phyloP scores from a whole-genome alignment of 1,139 yeast genomes.

The Insectozyma bohioensis region DNA sequence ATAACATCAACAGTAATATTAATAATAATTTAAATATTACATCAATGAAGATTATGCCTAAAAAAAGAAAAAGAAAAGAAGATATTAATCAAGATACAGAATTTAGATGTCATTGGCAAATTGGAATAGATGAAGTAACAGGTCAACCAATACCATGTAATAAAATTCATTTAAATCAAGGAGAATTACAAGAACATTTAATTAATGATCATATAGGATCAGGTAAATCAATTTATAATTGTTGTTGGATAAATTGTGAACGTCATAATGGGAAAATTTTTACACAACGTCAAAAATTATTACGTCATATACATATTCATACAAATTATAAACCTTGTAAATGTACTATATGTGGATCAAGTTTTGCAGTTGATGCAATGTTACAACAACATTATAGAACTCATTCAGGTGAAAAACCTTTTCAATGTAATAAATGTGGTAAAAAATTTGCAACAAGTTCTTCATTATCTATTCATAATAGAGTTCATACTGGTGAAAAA shows the following conservation, averaged over 20 bases:
- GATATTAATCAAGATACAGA: slow-evolving; percentile 10
- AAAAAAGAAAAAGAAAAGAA: slow-evolving; percentile 15
- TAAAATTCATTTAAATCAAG: slow-evolving; percentile 46
- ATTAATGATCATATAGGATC: slow-evolving; percentile 67
- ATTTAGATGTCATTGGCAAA: slow-evolving; percentile 49
- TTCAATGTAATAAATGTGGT: slow-evolving; percentile 46
- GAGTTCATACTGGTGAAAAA: slow-evolving; percentile 64
- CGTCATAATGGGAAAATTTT: slow-evolving; percentile 62
- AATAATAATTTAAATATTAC: slow-evolving; percentile 28
- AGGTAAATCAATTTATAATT: slow-evolving; percentile 67
- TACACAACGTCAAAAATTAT: slow-evolving; percentile 78
- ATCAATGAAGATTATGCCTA: slow-evolving; percentile 35
- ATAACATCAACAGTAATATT: neutral
- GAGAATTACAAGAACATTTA: slow-evolving; percentile 70
- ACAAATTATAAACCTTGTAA: slow-evolving; percentile 77
- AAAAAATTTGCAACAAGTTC: slow-evolving; percentile 56
- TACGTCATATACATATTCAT: slow-evolving; percentile 86
- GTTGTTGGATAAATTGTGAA: slow-evolving; percentile 79
- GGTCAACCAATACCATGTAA: slow-evolving; percentile 49
- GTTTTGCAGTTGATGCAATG: slow-evolving; percentile 68
- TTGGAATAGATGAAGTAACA: slow-evolving; percentile 26
- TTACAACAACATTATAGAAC: slow-evolving; percentile 74
- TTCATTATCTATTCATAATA: slow-evolving; percentile 51
- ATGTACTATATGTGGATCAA: slow-evolving; percentile 66
- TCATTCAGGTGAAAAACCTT: slow-evolving; percentile 83